A percentile compares a stretch with the other conserved stretches of the same genome.
Conservation (phyloP, 768 basidiomycete species). For the Leccinum subgranulosum region DNA sequence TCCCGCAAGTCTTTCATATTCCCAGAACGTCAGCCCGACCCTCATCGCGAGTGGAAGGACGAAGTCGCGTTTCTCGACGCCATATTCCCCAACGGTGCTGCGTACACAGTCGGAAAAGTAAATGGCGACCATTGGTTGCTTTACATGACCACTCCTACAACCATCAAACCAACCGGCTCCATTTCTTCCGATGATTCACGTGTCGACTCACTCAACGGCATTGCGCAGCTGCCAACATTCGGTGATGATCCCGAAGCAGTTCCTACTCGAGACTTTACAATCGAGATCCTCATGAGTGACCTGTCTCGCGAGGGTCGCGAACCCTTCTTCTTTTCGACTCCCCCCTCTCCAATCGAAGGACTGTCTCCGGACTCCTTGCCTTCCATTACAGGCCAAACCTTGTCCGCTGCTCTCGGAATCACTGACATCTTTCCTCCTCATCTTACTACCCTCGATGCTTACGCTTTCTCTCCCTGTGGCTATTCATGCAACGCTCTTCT, state of each 20-base stretch:
- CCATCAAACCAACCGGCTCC: slow-evolving; percentile 24
- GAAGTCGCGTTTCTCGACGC: slow-evolving; percentile 91
- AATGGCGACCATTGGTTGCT: slow-evolving; percentile 99
- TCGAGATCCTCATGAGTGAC: slow-evolving; percentile 97
- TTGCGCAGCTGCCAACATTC: slow-evolving; percentile 4
- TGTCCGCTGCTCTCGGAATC: slow-evolving; percentile 78
- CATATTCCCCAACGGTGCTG: slow-evolving; percentile 84
- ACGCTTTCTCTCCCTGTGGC: slow-evolving; percentile 92
- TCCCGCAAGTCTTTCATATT: slow-evolving; percentile 99
- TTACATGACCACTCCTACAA: slow-evolving; percentile 74
- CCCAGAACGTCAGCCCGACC: slow-evolving; percentile 90
- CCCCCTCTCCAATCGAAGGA: slow-evolving; percentile 47
- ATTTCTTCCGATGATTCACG: slow-evolving; percentile 16
- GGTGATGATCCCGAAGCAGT: slow-evolving; percentile 12
- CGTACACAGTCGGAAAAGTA: slow-evolving; percentile 95
- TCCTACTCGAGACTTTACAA: slow-evolving; percentile 75
- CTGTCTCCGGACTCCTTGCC: slow-evolving; percentile 38
- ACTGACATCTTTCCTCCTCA: slow-evolving; percentile 74
- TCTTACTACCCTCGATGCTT: slow-evolving; percentile 85
- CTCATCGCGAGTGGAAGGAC: slow-evolving; percentile 90
- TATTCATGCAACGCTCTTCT: slow-evolving; percentile 92
- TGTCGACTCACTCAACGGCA: slow-evolving; percentile 12
- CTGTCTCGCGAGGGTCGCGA: slow-evolving; percentile 71
- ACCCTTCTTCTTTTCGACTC: slow-evolving; percentile 64
- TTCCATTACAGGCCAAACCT: slow-evolving; percentile 27